Conservation (phyloP, 306 rosid genomes). For the Lathyrus oleraceus region DNA sequence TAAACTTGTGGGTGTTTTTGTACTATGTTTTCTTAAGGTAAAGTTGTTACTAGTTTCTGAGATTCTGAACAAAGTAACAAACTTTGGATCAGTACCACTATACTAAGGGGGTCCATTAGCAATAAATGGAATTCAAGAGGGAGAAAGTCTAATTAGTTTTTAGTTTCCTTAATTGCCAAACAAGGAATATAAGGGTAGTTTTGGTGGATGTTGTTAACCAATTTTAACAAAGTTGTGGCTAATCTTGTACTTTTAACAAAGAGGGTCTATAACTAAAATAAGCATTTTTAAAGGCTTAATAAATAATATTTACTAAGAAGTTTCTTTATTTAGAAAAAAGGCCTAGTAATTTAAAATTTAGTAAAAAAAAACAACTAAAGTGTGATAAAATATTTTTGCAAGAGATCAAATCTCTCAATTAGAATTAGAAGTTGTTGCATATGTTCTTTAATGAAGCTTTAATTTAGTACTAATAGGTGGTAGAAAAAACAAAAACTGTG, state of each 20-base stretch:
- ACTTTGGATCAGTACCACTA: background rate
- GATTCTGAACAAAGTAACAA: slow-evolving; percentile 9
- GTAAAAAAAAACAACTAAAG: no score
- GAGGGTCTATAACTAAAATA: slow-evolving; percentile 3
- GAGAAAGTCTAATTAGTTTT: background rate
- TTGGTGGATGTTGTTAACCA: slow-evolving; percentile 26
- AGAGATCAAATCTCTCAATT: no score
- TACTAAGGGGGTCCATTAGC: slow-evolving; percentile 40
- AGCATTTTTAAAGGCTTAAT: background rate
- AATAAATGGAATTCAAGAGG: slow-evolving; percentile 32
- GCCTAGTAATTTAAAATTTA: no score
- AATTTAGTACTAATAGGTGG: background rate
- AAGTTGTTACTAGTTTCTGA: background rate
- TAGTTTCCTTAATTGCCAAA: background rate
- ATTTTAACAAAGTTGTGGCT: background rate
- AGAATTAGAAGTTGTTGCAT: background rate
- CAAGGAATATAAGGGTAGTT: slow-evolving; percentile 21
- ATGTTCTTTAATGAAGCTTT: background rate
- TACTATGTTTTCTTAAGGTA: background rate
- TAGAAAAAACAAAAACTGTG: slow-evolving; percentile 1
- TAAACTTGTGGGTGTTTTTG: background rate
- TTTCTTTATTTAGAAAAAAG: background rate
- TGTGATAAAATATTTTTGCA: no score
- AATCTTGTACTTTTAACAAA: background rate
- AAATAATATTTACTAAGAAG: background rate